phyloP scores from a whole-genome alignment of 169 alveolate genomes.

The Plasmodium sp. region DNA sequence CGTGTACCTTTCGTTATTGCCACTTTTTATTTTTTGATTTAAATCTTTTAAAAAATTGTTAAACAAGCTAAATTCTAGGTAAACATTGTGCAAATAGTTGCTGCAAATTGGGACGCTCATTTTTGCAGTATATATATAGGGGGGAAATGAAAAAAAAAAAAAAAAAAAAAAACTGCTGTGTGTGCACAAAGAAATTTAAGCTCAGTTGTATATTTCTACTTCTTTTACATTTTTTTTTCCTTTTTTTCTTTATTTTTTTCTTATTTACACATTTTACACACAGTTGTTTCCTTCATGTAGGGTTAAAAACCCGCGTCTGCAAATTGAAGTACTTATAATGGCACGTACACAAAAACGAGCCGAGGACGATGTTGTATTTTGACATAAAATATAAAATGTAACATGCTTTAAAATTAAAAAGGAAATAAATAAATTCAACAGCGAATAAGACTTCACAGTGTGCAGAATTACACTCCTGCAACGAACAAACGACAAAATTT shows the following conservation, averaged over 20 bases:
- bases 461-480: neutral
- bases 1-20: constrained; percentile 45
- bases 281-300: neutral
- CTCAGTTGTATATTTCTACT: neutral
- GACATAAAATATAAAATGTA: neutral
- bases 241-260: neutral
- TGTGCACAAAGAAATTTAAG: neutral
- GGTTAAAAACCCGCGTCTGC: neutral
- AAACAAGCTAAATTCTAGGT: constrained; percentile 60
- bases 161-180: neutral
- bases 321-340: neutral
- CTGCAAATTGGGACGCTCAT: constrained; percentile 19
- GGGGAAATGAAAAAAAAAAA: neutral
- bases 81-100: constrained; percentile 35
- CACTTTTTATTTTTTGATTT: neutral
- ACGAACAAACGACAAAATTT: neutral
- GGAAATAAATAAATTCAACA: neutral
- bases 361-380: neutral
- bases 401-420: neutral
- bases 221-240: neutral
- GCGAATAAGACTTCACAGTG: neutral
- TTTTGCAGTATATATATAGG: neutral
- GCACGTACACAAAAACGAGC: neutral
- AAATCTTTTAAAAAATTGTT: constrained; percentile 68
- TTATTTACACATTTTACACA: neutral